phyloP scores from a whole-genome alignment of 208 protist species.

The Trypanosoma cruzi region DNA sequence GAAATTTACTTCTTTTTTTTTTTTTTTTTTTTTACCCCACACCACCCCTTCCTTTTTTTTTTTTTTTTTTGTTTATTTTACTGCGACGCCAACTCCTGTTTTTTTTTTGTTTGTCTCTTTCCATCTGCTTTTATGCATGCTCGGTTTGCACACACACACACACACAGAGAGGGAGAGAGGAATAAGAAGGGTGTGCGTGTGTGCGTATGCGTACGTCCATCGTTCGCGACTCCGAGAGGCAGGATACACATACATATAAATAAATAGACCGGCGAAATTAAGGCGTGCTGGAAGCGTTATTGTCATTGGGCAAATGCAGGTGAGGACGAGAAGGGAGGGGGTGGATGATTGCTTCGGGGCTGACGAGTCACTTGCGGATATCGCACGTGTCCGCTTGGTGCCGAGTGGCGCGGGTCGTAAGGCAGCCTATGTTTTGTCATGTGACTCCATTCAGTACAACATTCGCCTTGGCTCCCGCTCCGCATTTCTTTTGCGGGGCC shows the following conservation, averaged over 20 bases:
- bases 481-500: constrained; percentile 2
- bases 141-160: background rate
- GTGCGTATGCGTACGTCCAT: too few species aligned
- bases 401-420: background rate
- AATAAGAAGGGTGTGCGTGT: too few species aligned
- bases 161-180: background rate
- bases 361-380: constrained; percentile 1
- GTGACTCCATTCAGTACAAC: constrained; percentile 8
- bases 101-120: constrained; percentile 14
- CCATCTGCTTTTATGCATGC: constrained; percentile 4
- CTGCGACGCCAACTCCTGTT: background rate
- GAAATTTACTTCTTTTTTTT: too few species aligned
- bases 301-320: constrained; percentile 5
- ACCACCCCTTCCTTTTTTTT: too few species aligned
- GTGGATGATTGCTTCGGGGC: constrained; percentile 33
- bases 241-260: background rate
- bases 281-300: background rate
- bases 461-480: constrained; percentile 8
- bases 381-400: background rate
- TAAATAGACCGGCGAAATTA: background rate
- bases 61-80: background rate
- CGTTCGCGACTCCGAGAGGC: too few species aligned
- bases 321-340: constrained; percentile 39
- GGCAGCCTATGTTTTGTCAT: background rate
- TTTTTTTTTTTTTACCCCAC: too few species aligned